Evolutionary conservation across 306 rosid species (phyloP).

Genomic region (Vigna angularis): DNA sequence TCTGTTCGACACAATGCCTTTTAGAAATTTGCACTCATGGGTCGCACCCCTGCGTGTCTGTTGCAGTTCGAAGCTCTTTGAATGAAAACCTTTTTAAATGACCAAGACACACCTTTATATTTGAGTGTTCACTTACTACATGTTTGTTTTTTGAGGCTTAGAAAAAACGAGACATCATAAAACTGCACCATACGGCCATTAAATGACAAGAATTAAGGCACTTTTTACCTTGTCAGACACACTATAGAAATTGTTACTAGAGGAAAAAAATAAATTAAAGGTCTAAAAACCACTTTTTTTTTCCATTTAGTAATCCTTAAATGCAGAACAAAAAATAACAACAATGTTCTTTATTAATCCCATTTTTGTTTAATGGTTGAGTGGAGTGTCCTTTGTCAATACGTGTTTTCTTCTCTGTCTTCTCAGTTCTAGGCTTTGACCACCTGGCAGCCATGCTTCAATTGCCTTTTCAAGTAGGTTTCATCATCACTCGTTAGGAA

Average conservation of each 20-base stretch:
- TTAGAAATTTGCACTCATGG: no score
- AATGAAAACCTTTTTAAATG: no score
- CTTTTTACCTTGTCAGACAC: constrained; percentile 41
- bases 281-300: constrained; percentile 23
- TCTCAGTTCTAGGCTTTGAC: constrained; percentile 40
- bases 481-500: constrained; percentile 45
- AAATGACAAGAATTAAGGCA: constrained; percentile 41
- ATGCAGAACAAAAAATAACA: constrained; percentile 43
- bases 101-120: no score
- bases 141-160: constrained; percentile 15
- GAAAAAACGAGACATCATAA: constrained; percentile 35
- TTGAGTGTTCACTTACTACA: neutral
- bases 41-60: no score
- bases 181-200: constrained; percentile 41
- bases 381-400: constrained; percentile 31
- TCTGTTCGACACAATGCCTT: no score
- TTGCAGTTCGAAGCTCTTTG: no score
- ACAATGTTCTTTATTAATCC: constrained; percentile 34
- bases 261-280: neutral
- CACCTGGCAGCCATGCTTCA: constrained; percentile 43
- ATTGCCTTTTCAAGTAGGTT: neutral
- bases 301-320: constrained; percentile 6
- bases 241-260: neutral
- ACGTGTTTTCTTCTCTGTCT: constrained; percentile 8
- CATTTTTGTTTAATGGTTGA: neutral